Percentiles rank a stretch among this genome's conserved stretches.
Conservation (phyloP, 2,329 filamentous ascomycete genomes). For the Atkinsonella hypoxylon region DNA sequence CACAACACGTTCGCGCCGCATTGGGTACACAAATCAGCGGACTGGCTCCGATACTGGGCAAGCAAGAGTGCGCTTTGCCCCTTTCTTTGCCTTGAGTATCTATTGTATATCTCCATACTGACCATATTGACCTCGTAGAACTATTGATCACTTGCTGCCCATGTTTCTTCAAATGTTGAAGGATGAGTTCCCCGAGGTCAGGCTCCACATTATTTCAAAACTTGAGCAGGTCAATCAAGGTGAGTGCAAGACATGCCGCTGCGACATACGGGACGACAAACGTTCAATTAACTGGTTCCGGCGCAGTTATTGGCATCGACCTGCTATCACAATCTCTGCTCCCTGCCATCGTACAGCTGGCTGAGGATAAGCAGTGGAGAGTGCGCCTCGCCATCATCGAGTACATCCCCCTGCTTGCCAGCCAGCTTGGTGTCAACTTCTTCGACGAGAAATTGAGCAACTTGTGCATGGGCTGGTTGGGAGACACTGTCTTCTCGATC, state of each 20-base stretch:
- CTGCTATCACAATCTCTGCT: constrained; percentile 91
- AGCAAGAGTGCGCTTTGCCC: constrained; percentile 68
- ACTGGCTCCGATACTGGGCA: constrained; percentile 89
- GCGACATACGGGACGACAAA: background rate
- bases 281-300: background rate
- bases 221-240: constrained; percentile 95
- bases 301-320: constrained; percentile 87
- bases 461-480: constrained; percentile 96
- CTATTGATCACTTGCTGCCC: constrained; percentile 87
- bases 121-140: constrained; percentile 38
- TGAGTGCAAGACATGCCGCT: constrained; percentile 21
- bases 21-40: constrained; percentile 96
- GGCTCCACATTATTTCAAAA: constrained; percentile 99
- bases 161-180: constrained; percentile 99
- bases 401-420: constrained; percentile 93
- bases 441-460: constrained; percentile 95
- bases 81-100: background rate
- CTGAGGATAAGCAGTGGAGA: constrained; percentile 98
- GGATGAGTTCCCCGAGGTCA: constrained; percentile 96
- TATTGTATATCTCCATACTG: background rate
- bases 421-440: constrained; percentile 91
- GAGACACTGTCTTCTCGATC: constrained; percentile 97
- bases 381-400: constrained; percentile 97
- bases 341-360: constrained; percentile 91
- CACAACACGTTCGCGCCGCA: constrained; percentile 91